Conservation (phyloP, 202 grass and related monocot genomes). For the Cymbopogon flexuosus region DNA sequence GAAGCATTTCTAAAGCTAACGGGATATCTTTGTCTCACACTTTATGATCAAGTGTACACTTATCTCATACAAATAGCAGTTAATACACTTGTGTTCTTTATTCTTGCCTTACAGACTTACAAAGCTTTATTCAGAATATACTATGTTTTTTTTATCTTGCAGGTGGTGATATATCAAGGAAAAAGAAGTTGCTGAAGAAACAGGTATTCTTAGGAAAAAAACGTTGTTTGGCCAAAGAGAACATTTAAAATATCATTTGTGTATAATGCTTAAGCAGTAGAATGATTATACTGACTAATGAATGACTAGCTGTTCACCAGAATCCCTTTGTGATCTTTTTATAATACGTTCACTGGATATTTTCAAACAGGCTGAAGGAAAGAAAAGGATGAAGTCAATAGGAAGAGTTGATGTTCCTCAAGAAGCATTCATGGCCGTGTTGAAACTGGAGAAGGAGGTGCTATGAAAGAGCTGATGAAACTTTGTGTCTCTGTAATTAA, state of each 20-base stretch:
- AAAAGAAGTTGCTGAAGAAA: conserved; percentile 96
- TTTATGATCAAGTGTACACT: neutral
- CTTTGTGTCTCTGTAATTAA: neutral
- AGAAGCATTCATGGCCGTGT: conserved; percentile 96
- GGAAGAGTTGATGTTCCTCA: conserved; percentile 95
- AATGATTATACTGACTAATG: neutral
- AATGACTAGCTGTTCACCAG: neutral
- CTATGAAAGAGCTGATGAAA: conserved; percentile 35
- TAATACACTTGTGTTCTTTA: conserved; percentile 6
- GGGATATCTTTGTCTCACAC: neutral
- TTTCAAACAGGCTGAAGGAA: conserved; percentile 77
- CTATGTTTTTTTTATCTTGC: conserved; percentile 42
- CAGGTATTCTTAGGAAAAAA: conserved; percentile 48
- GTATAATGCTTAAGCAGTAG: neutral
- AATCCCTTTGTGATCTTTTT: neutral
- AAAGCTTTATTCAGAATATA: conserved; percentile 1
- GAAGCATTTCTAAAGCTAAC: conserved; percentile 9
- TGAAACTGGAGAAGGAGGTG: conserved; percentile 94
- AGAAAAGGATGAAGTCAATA: conserved; percentile 97
- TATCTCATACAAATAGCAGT: neutral
- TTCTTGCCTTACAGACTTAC: neutral
- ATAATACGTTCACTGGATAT: conserved; percentile 1
- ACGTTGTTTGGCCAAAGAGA: neutral
- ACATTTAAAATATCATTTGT: neutral
- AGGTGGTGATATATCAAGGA: conserved; percentile 96